Base-by-base conservation (phyloP, 1,139 yeast species). In the Hyphopichia burtonii region DNA sequence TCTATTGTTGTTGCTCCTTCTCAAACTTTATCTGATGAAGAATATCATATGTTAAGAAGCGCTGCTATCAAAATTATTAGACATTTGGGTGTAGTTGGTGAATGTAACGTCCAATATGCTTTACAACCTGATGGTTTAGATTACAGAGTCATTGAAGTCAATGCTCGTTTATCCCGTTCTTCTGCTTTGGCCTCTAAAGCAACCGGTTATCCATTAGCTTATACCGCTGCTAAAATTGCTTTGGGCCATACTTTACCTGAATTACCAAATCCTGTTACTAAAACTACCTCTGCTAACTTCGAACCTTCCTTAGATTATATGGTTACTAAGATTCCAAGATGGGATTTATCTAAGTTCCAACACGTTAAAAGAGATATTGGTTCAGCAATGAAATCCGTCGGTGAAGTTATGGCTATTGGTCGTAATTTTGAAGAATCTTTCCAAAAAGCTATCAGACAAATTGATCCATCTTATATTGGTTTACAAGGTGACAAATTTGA, bases 1-100 rank as follows among this genome's bases (percentile, higher is more conserved):
- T 93, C 99, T 43, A 93, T 93, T 61, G 99, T 93, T 44, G 96
- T 93, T 59, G 99, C 99, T 44, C 99, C 99, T 44, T 91, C 98
- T 34, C 99, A 93, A 74, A 93, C 99, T 34, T 76, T 93, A 54
- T 86, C 96, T 25, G 98, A 93, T 61, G 98, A 90, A 66, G 99
- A 93, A 60, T 93, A 91, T 76, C 89, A 93, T 71, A 93, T 93
- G 99, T 78, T 93, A 62, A 84, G 99, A 74, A 88, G 98, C 37
- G 89, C 99, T 43, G 99, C 99, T 40, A 95, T 93, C 54, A 93
- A 93, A 55, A 96, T 93, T 53, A 93, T 93, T 54, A 86, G 99
- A 71, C 99, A 93, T 61, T 78, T 93, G 61, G 99, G 99, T 58
- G 99, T 93, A 64, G 98, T 93, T 60, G 99, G 99, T 78, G 99